A percentile compares a stretch with the other conserved stretches of the same genome.
phyloP scores from a whole-genome alignment of 805 yeast genomes.

The Myxozyma melibiosi region DNA sequence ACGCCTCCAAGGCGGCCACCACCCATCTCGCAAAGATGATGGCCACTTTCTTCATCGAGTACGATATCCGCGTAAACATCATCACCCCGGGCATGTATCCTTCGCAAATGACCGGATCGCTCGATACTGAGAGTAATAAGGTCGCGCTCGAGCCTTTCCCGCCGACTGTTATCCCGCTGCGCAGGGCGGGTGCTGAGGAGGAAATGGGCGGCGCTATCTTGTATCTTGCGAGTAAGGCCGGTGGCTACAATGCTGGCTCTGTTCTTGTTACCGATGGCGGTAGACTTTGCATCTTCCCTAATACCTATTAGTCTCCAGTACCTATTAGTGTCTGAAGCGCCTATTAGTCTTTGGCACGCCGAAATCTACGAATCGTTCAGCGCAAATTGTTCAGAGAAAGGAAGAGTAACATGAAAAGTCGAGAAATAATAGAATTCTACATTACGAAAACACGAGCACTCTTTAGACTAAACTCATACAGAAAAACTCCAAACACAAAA shows the following conservation, averaged over 20 bases:
- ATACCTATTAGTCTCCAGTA: constrained; percentile 23
- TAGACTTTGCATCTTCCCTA: constrained; percentile 41
- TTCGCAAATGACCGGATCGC: constrained; percentile 56
- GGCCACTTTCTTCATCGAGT: constrained; percentile 28
- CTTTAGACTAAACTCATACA: not conserved
- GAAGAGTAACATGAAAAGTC: not conserved
- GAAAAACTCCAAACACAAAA: not conserved
- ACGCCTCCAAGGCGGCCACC: constrained; percentile 33
- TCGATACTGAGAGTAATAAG: constrained; percentile 42
- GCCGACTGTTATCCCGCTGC: constrained; percentile 53
- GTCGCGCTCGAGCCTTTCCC: constrained; percentile 44
- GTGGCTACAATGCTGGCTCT: constrained; percentile 67
- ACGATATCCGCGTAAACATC: constrained; percentile 59
- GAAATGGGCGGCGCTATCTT: constrained; percentile 71
- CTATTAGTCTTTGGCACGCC: no score
- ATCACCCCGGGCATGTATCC: constrained; percentile 67
- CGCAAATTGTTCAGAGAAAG: no score
- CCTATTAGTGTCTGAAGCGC: no score
- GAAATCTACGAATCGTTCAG: no score
- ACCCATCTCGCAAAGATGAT: constrained; percentile 33
- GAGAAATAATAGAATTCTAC: not conserved
- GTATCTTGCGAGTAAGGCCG: constrained; percentile 68
- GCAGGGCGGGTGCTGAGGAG: constrained; percentile 63
- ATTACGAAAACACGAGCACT: not conserved
- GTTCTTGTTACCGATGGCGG: constrained; percentile 73